Conservation (phyloP, 2,329 filamentous ascomycete genomes). For the Blastomyces gilchristii region DNA sequence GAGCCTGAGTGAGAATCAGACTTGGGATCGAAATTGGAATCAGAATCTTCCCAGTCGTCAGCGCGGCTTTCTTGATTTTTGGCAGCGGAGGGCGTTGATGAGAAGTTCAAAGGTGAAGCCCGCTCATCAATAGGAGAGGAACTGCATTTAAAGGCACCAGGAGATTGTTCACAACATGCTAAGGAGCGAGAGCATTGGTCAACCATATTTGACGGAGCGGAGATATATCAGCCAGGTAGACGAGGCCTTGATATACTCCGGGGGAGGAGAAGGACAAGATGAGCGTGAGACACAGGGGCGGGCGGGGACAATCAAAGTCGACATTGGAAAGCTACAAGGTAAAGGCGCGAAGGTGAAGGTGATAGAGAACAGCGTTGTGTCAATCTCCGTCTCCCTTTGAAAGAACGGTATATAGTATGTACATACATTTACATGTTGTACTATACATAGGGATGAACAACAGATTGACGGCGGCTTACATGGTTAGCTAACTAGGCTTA, state of each 20-base stretch:
- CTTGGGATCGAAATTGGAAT: not conserved
- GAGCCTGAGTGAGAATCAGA: not conserved
- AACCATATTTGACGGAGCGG: not conserved
- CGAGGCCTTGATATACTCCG: not conserved
- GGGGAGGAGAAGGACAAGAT: no score
- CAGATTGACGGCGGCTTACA: no score
- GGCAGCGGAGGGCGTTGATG: not conserved
- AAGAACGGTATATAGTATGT: not conserved
- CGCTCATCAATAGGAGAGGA: not conserved
- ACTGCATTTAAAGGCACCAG: no score
- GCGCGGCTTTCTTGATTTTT: not conserved
- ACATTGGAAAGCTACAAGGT: not conserved
- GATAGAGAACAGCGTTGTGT: not conserved
- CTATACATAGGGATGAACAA: no score
- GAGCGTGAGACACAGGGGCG: no score
- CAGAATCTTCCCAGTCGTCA: not conserved
- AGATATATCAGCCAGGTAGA: constrained; percentile 16
- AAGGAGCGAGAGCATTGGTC: not conserved
- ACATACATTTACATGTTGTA: no score
- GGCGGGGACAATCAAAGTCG: not conserved
- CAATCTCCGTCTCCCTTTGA: not conserved
- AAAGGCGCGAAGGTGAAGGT: not conserved
- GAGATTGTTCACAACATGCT: not conserved
- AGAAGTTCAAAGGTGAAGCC: not conserved
- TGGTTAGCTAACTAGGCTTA: no score